Percentiles rank a stretch among this genome's conserved stretches.
Evolutionary conservation across 805 yeast genomes (phyloP).

Genomic region (Wickerhamiella dianesei): DNA sequence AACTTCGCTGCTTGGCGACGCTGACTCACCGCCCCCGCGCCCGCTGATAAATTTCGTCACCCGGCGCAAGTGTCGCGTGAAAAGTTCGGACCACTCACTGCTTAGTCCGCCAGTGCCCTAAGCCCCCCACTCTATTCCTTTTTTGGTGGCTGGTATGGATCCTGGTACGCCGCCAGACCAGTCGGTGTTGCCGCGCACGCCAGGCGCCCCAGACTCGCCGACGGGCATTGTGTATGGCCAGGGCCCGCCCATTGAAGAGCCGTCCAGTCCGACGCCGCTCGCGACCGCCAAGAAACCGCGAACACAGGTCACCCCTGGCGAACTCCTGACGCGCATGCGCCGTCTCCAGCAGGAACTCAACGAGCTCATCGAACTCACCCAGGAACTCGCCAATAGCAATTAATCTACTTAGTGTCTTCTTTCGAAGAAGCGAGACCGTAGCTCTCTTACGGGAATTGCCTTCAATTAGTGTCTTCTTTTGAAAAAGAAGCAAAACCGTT

Average conservation of each 20-base stretch:
- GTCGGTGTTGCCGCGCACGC: slow-evolving; percentile 2
- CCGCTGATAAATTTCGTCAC: no score
- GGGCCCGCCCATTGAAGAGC: slow-evolving; percentile 17
- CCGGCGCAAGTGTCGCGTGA: no score
- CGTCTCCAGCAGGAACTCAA: slow-evolving; percentile 10
- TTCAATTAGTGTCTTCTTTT: no score
- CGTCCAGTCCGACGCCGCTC: slow-evolving; percentile 11
- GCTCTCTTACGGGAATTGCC: no score
- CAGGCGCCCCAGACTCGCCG: slow-evolving; percentile 11
- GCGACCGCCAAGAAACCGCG: slow-evolving; percentile 1
- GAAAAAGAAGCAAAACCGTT: no score
- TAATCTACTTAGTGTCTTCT: no score
- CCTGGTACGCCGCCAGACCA: slow-evolving; percentile 7
- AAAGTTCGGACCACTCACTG: neutral
- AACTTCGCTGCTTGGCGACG: no score
- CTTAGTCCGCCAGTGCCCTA: slow-evolving; percentile 3
- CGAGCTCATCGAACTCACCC: slow-evolving; percentile 7
- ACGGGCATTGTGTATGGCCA: slow-evolving; percentile 11
- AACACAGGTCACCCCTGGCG: neutral
- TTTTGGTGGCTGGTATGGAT: neutral
- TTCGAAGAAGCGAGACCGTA: no score
- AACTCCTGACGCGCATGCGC: slow-evolving; percentile 6
- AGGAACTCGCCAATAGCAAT: neutral
- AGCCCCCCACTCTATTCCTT: slow-evolving; percentile 3
- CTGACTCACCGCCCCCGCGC: no score